Base-by-base conservation (phyloP, 768 basidiomycete genomes). In the Lanmaoa rubissima region DNA sequence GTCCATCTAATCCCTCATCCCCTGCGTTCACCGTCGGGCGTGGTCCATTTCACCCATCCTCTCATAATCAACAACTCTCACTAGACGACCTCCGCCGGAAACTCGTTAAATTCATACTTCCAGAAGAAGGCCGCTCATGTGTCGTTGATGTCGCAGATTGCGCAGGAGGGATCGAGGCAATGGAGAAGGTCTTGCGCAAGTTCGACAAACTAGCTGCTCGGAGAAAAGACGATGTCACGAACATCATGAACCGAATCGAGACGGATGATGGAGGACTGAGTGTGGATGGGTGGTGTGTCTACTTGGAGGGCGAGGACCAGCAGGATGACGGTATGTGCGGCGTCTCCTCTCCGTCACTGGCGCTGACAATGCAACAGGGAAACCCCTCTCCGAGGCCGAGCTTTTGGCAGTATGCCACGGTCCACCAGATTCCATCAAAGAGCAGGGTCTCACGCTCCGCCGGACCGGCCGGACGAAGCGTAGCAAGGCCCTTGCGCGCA, bases 221-320 rank as follows among this genome's bases (percentile, higher is more conserved):
- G 57, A 75, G 73, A 51, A 58, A 73, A 5, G 82, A 74, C 1
- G 82, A 82, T 9, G 45, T 61, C 3, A 78, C 80, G 49, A 74
- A 72, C 32, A 75, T 75, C 47, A 64, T 76, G 48, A 83, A 82
- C 57, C 78, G 82, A 39, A 79, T 82, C n/a, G 84, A 85, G 55
- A 85, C 80, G 0, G 86, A 86, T 36, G 88, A 91, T 32, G 88
- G 87, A 0, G 87, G 86, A 0, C 76, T 96, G 14, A 83, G 81
- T 51, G 86, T 97, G 1, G 92, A 94, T 61, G 93, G 94, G 2
- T 97, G 93, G 92, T 90, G 85, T 31, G 87, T 93, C 0, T 96
- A 83, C 69, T 74, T 90, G 24, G 88, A 90, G 67, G 81, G 78
- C 5, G 74, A 75, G 5, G 68, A 84, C 32, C 67, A 84, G 24